Percentiles rank a stretch among this genome's conserved stretches.
phyloP scores from a whole-genome alignment of 1,284 basidiomycete species.

The Melampsora abietis-canadensis region DNA sequence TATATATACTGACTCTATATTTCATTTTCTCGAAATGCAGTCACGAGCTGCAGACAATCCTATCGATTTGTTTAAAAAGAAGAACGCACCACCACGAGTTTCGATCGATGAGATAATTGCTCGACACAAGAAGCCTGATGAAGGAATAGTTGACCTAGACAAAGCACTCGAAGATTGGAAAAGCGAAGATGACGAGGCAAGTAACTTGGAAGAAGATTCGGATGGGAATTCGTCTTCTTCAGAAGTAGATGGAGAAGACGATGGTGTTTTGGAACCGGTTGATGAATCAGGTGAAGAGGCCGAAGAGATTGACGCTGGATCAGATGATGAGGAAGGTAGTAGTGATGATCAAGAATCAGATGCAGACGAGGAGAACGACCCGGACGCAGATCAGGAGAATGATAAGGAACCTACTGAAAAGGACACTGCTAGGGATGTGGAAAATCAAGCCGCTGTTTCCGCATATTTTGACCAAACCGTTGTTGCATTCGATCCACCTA shows the following conservation, averaged over 20 bases:
- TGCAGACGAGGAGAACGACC: slow-evolving; percentile 26
- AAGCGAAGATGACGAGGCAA: slow-evolving; percentile 26
- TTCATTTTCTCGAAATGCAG: not conserved
- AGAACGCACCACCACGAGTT: slow-evolving; percentile 64
- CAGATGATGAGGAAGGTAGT: slow-evolving; percentile 48
- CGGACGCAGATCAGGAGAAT: slow-evolving; percentile 18
- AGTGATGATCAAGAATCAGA: slow-evolving; percentile 46
- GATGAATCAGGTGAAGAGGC: slow-evolving; percentile 44
- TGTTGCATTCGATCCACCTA: slow-evolving; percentile 32
- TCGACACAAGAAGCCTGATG: slow-evolving; percentile 56
- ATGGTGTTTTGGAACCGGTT: slow-evolving; percentile 46
- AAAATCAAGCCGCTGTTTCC: slow-evolving; percentile 1
- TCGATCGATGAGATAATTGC: slow-evolving; percentile 90
- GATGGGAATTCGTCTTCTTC: slow-evolving; percentile 48
- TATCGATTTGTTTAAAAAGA: slow-evolving; percentile 48
- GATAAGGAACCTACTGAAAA: not conserved
- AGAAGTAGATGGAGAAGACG: slow-evolving; percentile 49
- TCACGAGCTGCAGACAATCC: slow-evolving; percentile 49
- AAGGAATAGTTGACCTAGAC: slow-evolving; percentile 58
- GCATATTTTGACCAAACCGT: slow-evolving; percentile 35
- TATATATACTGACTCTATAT: not conserved
- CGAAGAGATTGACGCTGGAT: slow-evolving; percentile 50
- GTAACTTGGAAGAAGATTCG: slow-evolving; percentile 44
- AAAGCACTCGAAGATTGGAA: slow-evolving; percentile 58
- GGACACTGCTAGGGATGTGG: not conserved